Evolutionary conservation across 2,329 filamentous ascomycete genomes (phyloP), one percentile per base, ranked within the genome.

Genomic region (Microdochium bolleyi): DNA sequence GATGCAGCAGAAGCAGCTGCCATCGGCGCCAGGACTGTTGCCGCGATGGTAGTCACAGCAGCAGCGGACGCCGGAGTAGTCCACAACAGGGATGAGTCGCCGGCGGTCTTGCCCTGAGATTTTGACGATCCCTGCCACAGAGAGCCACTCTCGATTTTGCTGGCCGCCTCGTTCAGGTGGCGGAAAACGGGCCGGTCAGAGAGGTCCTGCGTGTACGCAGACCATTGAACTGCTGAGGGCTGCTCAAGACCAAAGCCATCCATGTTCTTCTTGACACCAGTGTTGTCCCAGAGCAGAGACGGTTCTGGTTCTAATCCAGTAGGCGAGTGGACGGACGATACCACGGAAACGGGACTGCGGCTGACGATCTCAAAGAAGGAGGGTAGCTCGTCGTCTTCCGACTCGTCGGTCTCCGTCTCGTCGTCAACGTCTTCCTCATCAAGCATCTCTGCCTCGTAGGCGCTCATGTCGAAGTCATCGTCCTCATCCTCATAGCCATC

Each of bases 361-460:
- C 41, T 46, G 13, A 46, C 41, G 13, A 46, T 46, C 21, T 46
- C 41, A 19, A 46, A 46, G 9, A 19, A 46, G 13, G 16, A 21
- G 9, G 41, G 41, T 3, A 46, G 41, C 41, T 46, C 41, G 19
- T 46, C 41, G 13, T 46, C 41, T 22, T 22, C 41, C 19, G 41
- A 46, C n/a, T 46, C n/a, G 21, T 22, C 41, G 5, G 59, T 51
- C 49, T 56, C 27, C 32, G 50, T 55, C 30, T 60, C 58, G 22
- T 62, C 63, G 3, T 63, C 58, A 0, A 60, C 57, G 21, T 62
- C 64, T 5, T 66, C 59, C 9, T 67, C 65, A 1, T 62, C 67
- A n/a, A 57, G 50, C 21, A 64, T 56, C 25, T 71, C 67, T 11
- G 61, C 57, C 8, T 64, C 57, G 53, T 73, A 68, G 24, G 69